Conservation (phyloP, 2,329 filamentous ascomycete genomes). For the Cordyceps militaris region DNA sequence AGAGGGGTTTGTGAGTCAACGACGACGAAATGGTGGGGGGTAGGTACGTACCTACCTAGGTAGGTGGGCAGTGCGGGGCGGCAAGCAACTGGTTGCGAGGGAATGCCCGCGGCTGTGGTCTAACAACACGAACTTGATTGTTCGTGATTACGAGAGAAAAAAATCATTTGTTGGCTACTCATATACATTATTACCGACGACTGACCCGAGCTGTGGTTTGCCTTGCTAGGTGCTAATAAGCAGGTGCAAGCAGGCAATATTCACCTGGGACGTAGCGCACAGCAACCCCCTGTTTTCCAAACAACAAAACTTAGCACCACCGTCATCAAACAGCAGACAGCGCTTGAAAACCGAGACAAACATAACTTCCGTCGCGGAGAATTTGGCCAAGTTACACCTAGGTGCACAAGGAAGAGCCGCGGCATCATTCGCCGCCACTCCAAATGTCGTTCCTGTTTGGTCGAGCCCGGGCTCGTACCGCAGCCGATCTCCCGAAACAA, state of each 20-base stretch:
- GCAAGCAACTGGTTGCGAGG: neutral
- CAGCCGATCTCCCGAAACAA: constrained; percentile 48
- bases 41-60: neutral
- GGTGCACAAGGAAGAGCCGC: neutral
- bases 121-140: no score
- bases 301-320: neutral
- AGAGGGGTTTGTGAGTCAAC: constrained; percentile 9
- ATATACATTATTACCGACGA: no score
- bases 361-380: no score
- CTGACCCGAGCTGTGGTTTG: no score
- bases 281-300: constrained; percentile 5
- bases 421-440: neutral
- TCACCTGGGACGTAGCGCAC: no score
- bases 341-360: neutral
- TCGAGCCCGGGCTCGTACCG: constrained; percentile 43
- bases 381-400: neutral
- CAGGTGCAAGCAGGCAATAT: no score
- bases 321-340: constrained; percentile 1
- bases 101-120: no score
- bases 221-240: no score
- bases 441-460: constrained; percentile 51
- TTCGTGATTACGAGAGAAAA: no score
- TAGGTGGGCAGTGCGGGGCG: neutral
- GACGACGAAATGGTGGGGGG: neutral
- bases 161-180: no score